Evolutionary conservation across 768 basidiomycete species (phyloP), one percentile per base, ranked within the genome.

Genomic region (Cyclocybe aegerita): DNA sequence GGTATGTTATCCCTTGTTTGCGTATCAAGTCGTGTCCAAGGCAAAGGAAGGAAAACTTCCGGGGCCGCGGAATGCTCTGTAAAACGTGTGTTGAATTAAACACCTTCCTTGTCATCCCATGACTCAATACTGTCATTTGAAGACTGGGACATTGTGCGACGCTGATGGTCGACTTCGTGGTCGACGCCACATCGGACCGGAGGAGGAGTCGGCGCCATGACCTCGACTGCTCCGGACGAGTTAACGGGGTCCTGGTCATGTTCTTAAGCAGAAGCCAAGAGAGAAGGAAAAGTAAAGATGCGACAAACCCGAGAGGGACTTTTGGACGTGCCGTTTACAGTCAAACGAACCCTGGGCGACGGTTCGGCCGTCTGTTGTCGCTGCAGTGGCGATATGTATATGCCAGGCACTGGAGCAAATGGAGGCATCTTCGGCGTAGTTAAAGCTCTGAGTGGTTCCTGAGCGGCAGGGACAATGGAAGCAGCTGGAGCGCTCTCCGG

Each of bases 101-200:
- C 38, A 46, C 9, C 48, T 54, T 49, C 50, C 32, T 16, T 45
- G 32, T 64, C 60, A 30, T 55, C 56, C 73, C 72, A 75, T 39
- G 73, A 74, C 56, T 72, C 60, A 39, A 75, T 74, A 35, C 69
- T 67, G 53, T 75, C 73, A 17, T 62, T 49, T 29, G 72, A 73
- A 12, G 15, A 33, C 53, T 65, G 65, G 35, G 63, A 62, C 51
- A 35, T 46, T 15, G 43, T 40, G n/a, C 23, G n/a, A 11, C 32
- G 14, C 9, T 32, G 4, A 10, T 34, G 23, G 37, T 33, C 37
- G 35, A 32, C 41, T 39, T 11, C 32, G 38, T 16, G 16, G 14
- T 23, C 3, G 8, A 29, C 16, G 11, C 29, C 23, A 11, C 16
- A 14, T 7, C 11, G 12, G 30, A 32, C 11, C 14, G 17, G 9